Base-by-base conservation (phyloP, 805 yeast species). In the Teunomyces stri region DNA sequence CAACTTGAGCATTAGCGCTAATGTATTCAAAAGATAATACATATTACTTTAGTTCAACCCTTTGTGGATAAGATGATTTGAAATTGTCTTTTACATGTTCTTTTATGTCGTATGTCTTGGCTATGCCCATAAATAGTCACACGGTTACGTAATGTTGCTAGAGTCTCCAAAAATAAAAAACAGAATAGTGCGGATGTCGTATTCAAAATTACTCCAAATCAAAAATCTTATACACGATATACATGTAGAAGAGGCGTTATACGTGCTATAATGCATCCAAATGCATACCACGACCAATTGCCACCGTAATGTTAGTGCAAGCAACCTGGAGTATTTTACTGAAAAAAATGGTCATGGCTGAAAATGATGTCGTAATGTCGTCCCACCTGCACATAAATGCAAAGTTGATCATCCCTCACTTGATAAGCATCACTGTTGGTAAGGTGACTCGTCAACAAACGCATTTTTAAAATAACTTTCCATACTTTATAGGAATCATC, bases 401-500 rank as follows among this genome's bases (percentile, higher is more conserved):
- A 37, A 36, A 22, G 29, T 37, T 37, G 40, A 37, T 37, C 40
- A 37, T 37, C 40, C 40, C 40, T 37, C 40, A 37, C 28, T 37
- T 20, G 40, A 37, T 37, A 37, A 37, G 40, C 29, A 21, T n/a
- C 25, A 37, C 40, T 22, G 16, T 27, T 12, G 18, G 34, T 31
- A 31, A 31, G 34, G 34, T 31, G 34, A 31, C 34, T 7, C 34
- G 15, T 15, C 16, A 31, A 13, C 18, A 9, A 31, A 31, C 9
- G 7, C 15, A 31, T 13, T 31, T 31, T 15, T 31, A 6, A 25
- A 25, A 13, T 31, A 31, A 31, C 16, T 31, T 31, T 31, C 16
- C 34, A 15, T 15, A 15, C 34, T 31, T 31, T n/a, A 31, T 15
- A 31, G 34, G 34, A 6, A 31, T 7, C 34, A 13, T 31, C 20